These are phyloP conservation scores for Pleomassaria siparia DNA, from an alignment of 2,329 filamentous ascomycete genomes.

Conservation along the genomic window DNA sequence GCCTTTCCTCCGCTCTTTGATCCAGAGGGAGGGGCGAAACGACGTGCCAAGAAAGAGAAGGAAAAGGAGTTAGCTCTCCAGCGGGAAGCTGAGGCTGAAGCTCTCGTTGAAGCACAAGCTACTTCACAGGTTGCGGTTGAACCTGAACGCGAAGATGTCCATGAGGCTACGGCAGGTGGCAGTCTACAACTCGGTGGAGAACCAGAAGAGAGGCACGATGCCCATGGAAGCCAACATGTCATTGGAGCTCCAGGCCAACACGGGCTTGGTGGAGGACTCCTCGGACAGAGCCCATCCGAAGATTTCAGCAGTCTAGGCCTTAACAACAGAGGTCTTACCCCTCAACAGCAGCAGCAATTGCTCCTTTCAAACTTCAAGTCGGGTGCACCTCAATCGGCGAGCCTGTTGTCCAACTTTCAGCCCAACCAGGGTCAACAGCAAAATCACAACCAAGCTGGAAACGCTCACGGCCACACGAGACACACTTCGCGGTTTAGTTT, in stretches of 20 bases:
- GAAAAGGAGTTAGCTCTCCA: constrained; percentile 59
- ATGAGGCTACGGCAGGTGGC: constrained; percentile 66
- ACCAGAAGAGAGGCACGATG: constrained; percentile 74
- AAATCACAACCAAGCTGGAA: constrained; percentile 56
- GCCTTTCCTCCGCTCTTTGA: constrained; percentile 81
- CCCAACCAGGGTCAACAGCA: constrained; percentile 52
- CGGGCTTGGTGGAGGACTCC: constrained; percentile 45
- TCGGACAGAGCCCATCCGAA: constrained; percentile 39
- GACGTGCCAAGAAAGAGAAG: constrained; percentile 69
- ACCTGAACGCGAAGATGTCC: constrained; percentile 67
- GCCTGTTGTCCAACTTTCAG: constrained; percentile 50
- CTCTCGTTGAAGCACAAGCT: constrained; percentile 57
- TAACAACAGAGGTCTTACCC: constrained; percentile 74
- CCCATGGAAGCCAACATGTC: constrained; percentile 63
- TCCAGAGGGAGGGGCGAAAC: constrained; percentile 75
- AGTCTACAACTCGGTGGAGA: constrained; percentile 91
- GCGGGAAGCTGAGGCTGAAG: constrained; percentile 27
- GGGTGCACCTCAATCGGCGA: constrained; percentile 56
- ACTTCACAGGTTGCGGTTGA: constrained; percentile 46
- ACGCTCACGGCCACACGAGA: constrained; percentile 69
- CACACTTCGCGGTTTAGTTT: constrained; percentile 89
- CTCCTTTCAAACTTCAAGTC: constrained; percentile 64
- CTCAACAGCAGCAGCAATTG: constrained; percentile 71
- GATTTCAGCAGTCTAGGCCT: constrained; percentile 48
- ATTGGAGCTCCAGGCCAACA: constrained; percentile 79